A percentile compares a stretch with the other conserved stretches of the same genome.
Conservation (phyloP, 1,284 basidiomycete genomes). For the Naganishia sp. region DNA sequence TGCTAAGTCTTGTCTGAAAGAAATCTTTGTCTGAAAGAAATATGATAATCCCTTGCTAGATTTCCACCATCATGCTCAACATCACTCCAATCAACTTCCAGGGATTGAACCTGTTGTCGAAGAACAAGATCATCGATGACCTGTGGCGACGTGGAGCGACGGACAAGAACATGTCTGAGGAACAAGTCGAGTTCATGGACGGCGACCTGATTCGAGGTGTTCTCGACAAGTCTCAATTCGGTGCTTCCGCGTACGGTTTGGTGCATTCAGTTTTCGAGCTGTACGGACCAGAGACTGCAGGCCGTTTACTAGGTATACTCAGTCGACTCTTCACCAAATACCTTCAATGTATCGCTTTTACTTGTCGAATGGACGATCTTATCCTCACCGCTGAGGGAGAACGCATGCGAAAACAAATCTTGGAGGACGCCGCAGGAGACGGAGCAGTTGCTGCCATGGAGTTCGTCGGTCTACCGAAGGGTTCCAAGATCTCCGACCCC, state of each 20-base stretch:
- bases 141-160: conserved; percentile 66
- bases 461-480: conserved; percentile 61
- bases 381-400: conserved; percentile 84
- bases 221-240: conserved; percentile 96
- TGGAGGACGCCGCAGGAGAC: conserved; percentile 68
- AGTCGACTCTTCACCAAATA: conserved; percentile 96
- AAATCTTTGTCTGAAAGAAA: not conserved
- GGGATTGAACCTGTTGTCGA: conserved; percentile 82
- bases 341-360: conserved; percentile 94
- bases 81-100: conserved; percentile 79
- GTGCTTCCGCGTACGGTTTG: conserved; percentile 92
- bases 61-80: conserved; percentile 89
- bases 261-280: conserved; percentile 98
- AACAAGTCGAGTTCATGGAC: conserved; percentile 85
- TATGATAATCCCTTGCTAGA: conserved; percentile 57
- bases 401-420: conserved; percentile 65
- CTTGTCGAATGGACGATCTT: conserved; percentile 98
- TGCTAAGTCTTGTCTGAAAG: not conserved
- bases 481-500: conserved; percentile 73
- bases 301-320: conserved; percentile 87
- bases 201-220: conserved; percentile 91
- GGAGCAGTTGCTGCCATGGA: conserved; percentile 82
- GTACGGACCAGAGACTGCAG: conserved; percentile 89
- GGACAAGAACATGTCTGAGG: conserved; percentile 64
- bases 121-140: conserved; percentile 80